Evolutionary conservation across 345 rosid species (phyloP), one percentile per base, ranked within the genome.

Genomic region (Citrus glauca): DNA sequence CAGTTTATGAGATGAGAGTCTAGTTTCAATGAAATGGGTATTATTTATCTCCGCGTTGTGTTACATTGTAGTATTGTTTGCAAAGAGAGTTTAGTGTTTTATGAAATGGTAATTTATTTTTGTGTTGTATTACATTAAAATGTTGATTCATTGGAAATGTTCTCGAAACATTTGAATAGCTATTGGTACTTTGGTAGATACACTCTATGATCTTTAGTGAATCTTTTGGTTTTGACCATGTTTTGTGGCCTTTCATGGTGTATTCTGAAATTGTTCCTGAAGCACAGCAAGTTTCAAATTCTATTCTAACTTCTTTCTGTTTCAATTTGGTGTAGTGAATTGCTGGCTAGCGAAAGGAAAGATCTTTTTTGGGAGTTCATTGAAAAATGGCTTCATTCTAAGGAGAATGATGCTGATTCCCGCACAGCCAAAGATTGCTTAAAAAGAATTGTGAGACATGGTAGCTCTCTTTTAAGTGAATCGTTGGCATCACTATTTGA

Each of bases 401-500:
- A 87, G 74, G 84, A 82, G 77, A 85, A 85, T 24, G 86, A 77
- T 78, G 48, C 81, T 73, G 91, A 84, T 80, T 81, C 93, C 72
- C 71, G 78, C 74, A 84, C 97, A n/a, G 97, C 97, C 30, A 91
- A 86, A 87, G 97, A 88, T 72, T 96, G 99, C 79, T 77, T 92
- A 60, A 89, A 82, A 72, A 90, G 83, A 81, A 89, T 96, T 82
- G 45, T 88, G 25, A 83, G 81, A 62, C 87, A 79, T 63, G 97
- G 89, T 5, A 77, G 80, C 16, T 84, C 87, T 63, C 78, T 92
- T 65, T 81, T 94, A 64, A 82, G 90, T 78, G 89, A 82, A 38
- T 81, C 90, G 20, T 79, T 94, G 86, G 89, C 91, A 63, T 86
- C 97, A 1, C 85, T 96, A 2, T 90, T 90, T 79, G 91, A 90